Conservation (phyloP, 2,329 filamentous ascomycete genomes). For the Rhinocladiella similis region DNA sequence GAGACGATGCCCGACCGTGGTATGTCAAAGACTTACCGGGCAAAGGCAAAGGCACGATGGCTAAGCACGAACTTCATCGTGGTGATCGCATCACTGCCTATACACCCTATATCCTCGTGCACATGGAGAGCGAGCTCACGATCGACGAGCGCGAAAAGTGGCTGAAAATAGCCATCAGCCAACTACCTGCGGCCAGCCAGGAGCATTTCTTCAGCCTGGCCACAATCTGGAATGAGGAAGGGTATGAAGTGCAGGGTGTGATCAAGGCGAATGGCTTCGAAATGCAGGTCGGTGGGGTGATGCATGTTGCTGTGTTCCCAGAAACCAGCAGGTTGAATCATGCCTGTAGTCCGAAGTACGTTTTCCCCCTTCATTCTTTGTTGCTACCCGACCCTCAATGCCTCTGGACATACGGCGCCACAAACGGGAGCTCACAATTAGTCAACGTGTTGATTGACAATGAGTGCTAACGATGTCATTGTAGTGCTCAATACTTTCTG, state of each 20-base stretch:
- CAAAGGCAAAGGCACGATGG: constrained; percentile 22
- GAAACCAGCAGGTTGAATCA: constrained; percentile 25
- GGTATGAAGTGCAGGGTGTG: constrained; percentile 23
- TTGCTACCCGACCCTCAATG: too few relatives aligned
- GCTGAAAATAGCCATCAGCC: constrained; percentile 15
- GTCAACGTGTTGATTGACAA: too few relatives aligned
- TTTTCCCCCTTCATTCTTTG: background rate
- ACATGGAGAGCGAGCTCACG: constrained; percentile 21
- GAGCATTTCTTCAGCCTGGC: constrained; percentile 15
- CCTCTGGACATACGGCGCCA: too few relatives aligned
- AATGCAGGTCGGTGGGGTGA: constrained; percentile 21
- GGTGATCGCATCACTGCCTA: constrained; percentile 18
- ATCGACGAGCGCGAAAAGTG: constrained; percentile 19
- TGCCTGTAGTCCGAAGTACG: constrained; percentile 26
- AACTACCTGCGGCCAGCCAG: constrained; percentile 18
- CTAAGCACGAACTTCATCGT: constrained; percentile 13
- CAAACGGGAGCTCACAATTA: too few relatives aligned
- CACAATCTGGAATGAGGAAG: constrained; percentile 18
- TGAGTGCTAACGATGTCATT: background rate
- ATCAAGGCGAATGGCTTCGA: constrained; percentile 26
- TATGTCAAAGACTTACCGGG: constrained; percentile 12
- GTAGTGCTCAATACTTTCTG: constrained; percentile 23
- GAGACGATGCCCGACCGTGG: constrained; percentile 5
- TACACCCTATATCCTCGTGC: constrained; percentile 22
- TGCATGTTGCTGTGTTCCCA: constrained; percentile 25